Evolutionary conservation across 2,329 filamentous ascomycete species (phyloP), one percentile per base, ranked within the genome.

Genomic region (Corniculantispora saksenae): DNA sequence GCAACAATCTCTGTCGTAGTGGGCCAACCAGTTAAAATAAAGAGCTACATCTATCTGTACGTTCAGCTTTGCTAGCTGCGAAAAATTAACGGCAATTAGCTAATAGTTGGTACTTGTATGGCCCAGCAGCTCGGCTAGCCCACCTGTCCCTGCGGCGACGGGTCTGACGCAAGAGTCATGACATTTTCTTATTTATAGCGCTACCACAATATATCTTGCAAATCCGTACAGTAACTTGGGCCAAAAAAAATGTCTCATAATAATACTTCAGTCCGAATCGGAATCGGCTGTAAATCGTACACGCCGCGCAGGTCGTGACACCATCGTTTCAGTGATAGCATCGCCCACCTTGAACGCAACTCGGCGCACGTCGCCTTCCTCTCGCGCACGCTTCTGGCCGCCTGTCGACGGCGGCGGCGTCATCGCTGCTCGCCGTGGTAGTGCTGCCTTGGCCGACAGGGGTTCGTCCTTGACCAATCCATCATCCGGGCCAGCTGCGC

Each of bases 401-500:
- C 17, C 21, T 5, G 6, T 32, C 32, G 32, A 10, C 17, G 21
- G 21, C 10, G 54, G 32, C n/a, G 45, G 45, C 12, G 61, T 58
- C 12, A 54, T 58, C n/a, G 45, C 61, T n/a, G 54, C 54, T 43
- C 54, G 29, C 10, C 19, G 32, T 10, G 61, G 54, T 25, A 58
- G 17, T 9, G 35, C 32, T 15, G 17, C 12, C 12, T 23, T 17
- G 17, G 19, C 17, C 32, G 32, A 25, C 38, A n/a, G 7, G 1
- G 67, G 61, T 1, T 75, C 73, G 7, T 70, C 68, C 54, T 75
- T 64, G 32, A 82, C 68, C 45, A 84, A 70, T 15, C 78, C 83
- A 25, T 84, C 82, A 51, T 85, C 81, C 0, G 82, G 80, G 51
- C 83, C 74, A 17, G 76, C 63, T 5, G 67, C 65, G 27, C 67